Evolutionary conservation across 2,329 filamentous ascomycete genomes (phyloP), one percentile per base, ranked within the genome.

Genomic region (Chrysoporthe cubensis): DNA sequence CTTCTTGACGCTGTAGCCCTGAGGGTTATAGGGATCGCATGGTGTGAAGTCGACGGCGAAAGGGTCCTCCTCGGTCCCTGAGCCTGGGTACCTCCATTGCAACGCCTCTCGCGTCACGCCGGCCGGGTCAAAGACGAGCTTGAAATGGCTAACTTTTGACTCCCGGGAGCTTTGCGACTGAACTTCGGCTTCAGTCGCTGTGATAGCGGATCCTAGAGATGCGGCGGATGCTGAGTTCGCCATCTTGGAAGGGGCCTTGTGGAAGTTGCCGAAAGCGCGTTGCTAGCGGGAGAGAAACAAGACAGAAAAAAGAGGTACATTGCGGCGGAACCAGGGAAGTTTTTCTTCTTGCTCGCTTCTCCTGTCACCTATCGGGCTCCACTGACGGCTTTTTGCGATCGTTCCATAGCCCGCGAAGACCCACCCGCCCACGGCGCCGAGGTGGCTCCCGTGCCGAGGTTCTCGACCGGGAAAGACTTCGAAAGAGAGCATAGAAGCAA

Each of bases 21-120:
- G 85, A 0, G 91, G 89, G 76, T 93, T 91, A 71, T 87, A 85
- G 11, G 85, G 84, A 75, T 94, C 91, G 64, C 87, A 77, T 21
- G 86, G 84, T 32, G 92, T 84, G 79, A 90, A 94, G 66, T 87
- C 85, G 71, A 93, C 90, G 43, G 88, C 78, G 71, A 86, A 93
- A 1, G 91, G 91, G 52, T 90, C 87, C 56, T 90, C 86, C 9
- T 82, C 76, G 1, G 90, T 93, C 69, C 91, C 91, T 14, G 83
- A 77, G 37, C 89, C 89, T 18, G 78, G 74, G 72, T 90, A 91
- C 3, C 78, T 75, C 76, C 86, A 81, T 62, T 85, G 79, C 58
- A 89, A 77, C 9, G 90, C 84, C 64, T 84, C 83, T 59, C 84
- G 80, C 0, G 84, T 88, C 62, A 91, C 78, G 57, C 84, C 85